These are phyloP conservation scores for Mycena pura DNA, from an alignment of 768 basidiomycete species.

Conservation along the genomic window DNA sequence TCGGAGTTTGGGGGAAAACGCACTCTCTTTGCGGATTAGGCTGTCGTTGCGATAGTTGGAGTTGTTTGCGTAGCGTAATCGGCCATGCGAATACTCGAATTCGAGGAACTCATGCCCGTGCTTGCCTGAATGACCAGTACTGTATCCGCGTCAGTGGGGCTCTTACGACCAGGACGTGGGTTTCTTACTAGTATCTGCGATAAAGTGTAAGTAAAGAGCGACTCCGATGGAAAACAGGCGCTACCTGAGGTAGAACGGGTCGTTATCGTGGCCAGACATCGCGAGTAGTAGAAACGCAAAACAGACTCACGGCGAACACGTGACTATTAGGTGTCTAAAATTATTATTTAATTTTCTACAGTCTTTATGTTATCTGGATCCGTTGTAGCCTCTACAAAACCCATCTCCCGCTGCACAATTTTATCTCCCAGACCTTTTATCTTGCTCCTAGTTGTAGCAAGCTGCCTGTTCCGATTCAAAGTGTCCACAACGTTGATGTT, in stretches of 20 bases:
- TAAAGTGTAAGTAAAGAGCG: conserved; percentile 1
- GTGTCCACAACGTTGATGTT: conserved; percentile 32
- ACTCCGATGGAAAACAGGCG: conserved; percentile 21
- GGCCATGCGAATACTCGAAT: conserved; percentile 97
- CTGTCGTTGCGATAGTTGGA: conserved; percentile 99
- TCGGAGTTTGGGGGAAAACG: conserved; percentile 38
- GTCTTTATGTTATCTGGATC: conserved; percentile 8
- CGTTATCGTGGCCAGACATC: conserved; percentile 64
- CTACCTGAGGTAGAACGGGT: conserved; percentile 84
- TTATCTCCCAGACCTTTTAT: conserved; percentile 40
- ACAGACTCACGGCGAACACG: background rate
- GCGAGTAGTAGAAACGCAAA: background rate
- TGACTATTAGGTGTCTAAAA: background rate
- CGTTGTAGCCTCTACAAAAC: background rate
- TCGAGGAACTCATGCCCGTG: conserved; percentile 98
- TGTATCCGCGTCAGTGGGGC: conserved; percentile 36
- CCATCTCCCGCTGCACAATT: conserved; percentile 14
- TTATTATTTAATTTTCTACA: conserved; percentile 1
- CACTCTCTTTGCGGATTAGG: conserved; percentile 98
- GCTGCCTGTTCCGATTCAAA: conserved; percentile 37
- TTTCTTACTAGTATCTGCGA: conserved; percentile 55
- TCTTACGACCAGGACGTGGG: background rate
- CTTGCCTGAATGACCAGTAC: conserved; percentile 98
- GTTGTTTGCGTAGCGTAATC: conserved; percentile 97
- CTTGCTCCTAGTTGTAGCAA: conserved; percentile 31